phyloP scores from a whole-genome alignment of 2,329 filamentous ascomycete genomes.

The Cladosporium sp. region DNA sequence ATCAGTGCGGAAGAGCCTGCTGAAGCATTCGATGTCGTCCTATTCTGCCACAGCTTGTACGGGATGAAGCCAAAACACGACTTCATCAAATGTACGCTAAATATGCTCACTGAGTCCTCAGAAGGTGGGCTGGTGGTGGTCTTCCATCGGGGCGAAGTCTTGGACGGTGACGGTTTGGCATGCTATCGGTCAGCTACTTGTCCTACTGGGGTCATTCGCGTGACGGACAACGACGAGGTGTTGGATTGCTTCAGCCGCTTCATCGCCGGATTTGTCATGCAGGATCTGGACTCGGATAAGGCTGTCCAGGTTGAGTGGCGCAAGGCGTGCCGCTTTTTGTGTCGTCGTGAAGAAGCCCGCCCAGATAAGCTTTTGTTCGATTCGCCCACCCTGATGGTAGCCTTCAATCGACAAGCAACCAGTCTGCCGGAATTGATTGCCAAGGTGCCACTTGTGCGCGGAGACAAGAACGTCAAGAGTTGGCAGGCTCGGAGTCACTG shows the following conservation, averaged over 20 bases:
- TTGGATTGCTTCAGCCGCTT: conserved; percentile 53
- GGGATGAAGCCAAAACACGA: conserved; percentile 50
- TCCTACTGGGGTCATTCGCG: conserved; percentile 40
- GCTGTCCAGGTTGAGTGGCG: conserved; percentile 44
- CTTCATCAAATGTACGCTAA: conserved; percentile 46
- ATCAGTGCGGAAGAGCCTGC: conserved; percentile 21
- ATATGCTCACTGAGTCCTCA: conserved; percentile 42
- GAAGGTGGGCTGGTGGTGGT: conserved; percentile 47
- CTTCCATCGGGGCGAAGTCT: conserved; percentile 49
- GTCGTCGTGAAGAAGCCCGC: conserved; percentile 35
- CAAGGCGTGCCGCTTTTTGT: conserved; percentile 48
- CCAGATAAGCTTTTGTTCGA: conserved; percentile 45
- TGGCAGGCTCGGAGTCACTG: conserved; percentile 44
- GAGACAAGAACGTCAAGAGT: conserved; percentile 45
- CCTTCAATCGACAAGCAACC: conserved; percentile 47
- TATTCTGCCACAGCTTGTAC: conserved; percentile 64
- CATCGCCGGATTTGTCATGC: conserved; percentile 44
- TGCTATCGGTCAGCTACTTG: conserved; percentile 46
- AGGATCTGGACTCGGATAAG: conserved; percentile 30
- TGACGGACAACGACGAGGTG: conserved; percentile 43
- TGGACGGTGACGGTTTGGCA: conserved; percentile 47
- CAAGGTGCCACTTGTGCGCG: conserved; percentile 36
- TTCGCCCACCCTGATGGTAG: conserved; percentile 47
- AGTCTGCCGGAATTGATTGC: conserved; percentile 40
- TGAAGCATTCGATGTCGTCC: conserved; percentile 50